phyloP scores from a whole-genome alignment of 2,329 filamentous ascomycete genomes.

The Colletotrichum sp. region DNA sequence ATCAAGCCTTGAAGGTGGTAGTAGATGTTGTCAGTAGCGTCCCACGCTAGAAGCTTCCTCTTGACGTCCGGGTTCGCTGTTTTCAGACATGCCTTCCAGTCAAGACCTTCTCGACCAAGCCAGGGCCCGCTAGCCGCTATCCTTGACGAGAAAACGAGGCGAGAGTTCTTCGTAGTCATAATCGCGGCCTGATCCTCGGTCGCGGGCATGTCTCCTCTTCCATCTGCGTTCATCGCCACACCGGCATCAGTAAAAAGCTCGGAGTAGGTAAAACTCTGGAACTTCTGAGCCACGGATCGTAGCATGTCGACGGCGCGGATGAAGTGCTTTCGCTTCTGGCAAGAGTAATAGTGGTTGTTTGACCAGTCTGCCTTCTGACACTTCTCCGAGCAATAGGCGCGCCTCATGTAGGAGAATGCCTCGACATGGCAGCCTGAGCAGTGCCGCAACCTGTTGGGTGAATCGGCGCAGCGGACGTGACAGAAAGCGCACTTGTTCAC shows the following conservation, averaged over 20 bases:
- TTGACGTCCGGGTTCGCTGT: background rate
- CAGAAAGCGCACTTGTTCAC: background rate
- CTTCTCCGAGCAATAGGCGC: conserved; percentile 10
- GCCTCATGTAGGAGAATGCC: background rate
- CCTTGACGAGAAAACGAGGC: background rate
- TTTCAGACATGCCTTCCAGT: background rate
- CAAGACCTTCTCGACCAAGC: background rate
- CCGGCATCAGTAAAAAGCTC: background rate
- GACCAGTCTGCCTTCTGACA: conserved; percentile 9
- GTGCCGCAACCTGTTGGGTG: background rate
- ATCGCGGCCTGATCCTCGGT: background rate
- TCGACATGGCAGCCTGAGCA: conserved; percentile 12
- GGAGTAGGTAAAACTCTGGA: conserved; percentile 4
- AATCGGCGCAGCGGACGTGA: background rate
- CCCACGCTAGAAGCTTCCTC: conserved; percentile 3
- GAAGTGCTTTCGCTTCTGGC: conserved; percentile 9
- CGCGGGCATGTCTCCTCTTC: background rate
- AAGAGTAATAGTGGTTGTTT: conserved; percentile 2
- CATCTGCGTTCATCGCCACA: background rate
- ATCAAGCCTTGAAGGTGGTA: conserved; percentile 12
- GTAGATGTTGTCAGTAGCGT: conserved; percentile 12
- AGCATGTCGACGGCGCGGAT: conserved; percentile 11
- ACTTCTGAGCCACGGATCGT: background rate
- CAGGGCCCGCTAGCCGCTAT: background rate
- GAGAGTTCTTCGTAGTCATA: background rate